Percentiles rank a stretch among this genome's conserved stretches.
These are phyloP conservation scores for Arthrobotrys iridis DNA, from an alignment of 2,329 filamentous ascomycete genomes.

Conservation along the genomic window DNA sequence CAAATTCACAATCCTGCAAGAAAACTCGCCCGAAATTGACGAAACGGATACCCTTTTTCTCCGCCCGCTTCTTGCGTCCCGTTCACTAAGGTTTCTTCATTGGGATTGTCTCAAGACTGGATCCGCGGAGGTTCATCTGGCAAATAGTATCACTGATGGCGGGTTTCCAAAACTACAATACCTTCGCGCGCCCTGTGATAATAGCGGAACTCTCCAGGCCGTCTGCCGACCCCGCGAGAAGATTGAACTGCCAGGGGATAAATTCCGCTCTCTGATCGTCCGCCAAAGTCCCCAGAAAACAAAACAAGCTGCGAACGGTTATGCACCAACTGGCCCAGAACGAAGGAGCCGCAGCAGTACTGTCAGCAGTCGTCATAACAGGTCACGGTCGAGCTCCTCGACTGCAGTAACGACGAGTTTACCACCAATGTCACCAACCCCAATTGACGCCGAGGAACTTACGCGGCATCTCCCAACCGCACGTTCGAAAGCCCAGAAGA, in stretches of 20 bases:
- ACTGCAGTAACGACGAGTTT: slow-evolving; percentile 20
- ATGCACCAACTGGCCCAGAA: slow-evolving; percentile 4
- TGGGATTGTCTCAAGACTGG: slow-evolving; percentile 51
- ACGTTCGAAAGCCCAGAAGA: slow-evolving; percentile 39
- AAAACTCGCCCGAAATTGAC: slow-evolving; percentile 43
- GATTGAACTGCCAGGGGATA: slow-evolving; percentile 48
- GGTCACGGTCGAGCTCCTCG: slow-evolving; percentile 42
- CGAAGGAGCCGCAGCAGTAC: slow-evolving; percentile 27
- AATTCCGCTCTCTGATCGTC: slow-evolving; percentile 42
- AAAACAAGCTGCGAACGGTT: slow-evolving; percentile 22
- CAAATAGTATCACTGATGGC: slow-evolving; percentile 45
- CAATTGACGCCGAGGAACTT: slow-evolving; percentile 44
- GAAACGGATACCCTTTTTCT: slow-evolving; percentile 48
- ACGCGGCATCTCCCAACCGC: slow-evolving; percentile 50
- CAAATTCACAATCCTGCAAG: slow-evolving; percentile 49
- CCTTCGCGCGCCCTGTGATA: slow-evolving; percentile 46
- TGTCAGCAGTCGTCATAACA: slow-evolving; percentile 22
- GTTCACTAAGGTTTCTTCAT: slow-evolving; percentile 46
- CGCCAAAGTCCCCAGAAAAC: slow-evolving; percentile 29
- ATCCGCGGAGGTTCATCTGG: slow-evolving; percentile 38
- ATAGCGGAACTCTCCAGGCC: slow-evolving; percentile 37
- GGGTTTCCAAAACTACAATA: slow-evolving; percentile 50
- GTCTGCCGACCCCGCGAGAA: slow-evolving; percentile 49
- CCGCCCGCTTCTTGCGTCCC: slow-evolving; percentile 41
- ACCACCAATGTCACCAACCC: slow-evolving; percentile 46